These are phyloP conservation scores for Leucosporidium scottii DNA, from an alignment of 768 basidiomycete species.

Conservation along the genomic window DNA sequence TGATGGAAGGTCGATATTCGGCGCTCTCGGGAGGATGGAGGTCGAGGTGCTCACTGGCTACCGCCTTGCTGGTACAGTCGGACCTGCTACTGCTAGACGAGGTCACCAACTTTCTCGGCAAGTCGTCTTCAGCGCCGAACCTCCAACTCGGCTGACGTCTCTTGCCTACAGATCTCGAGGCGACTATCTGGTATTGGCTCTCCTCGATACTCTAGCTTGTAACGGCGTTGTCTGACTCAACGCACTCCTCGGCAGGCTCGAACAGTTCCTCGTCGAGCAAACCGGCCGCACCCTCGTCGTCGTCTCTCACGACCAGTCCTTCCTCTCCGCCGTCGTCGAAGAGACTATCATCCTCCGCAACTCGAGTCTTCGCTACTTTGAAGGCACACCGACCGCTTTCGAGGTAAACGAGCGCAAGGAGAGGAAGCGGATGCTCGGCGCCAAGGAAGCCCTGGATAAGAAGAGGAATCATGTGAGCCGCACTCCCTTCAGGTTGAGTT, in stretches of 20 bases:
- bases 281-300: conserved; percentile 51
- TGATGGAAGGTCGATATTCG: conserved; percentile 43
- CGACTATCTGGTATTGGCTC: conserved; percentile 27
- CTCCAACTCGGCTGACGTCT: no score
- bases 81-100: conserved; percentile 60
- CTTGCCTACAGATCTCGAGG: conserved; percentile 22
- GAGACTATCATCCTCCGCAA: conserved; percentile 58
- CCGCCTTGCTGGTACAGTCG: conserved; percentile 53
- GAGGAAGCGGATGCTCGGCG: conserved; percentile 43
- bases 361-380: conserved; percentile 52
- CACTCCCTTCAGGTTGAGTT: not conserved
- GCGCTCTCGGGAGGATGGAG: conserved; percentile 62
- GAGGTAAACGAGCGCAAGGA: conserved; percentile 47
- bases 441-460: conserved; percentile 46
- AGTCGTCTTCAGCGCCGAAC: no score
- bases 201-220: not conserved
- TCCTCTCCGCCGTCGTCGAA: conserved; percentile 55
- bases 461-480: conserved; percentile 45
- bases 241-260: conserved; percentile 42
- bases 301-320: conserved; percentile 61
- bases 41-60: conserved; percentile 56
- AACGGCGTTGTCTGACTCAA: conserved; percentile 44
- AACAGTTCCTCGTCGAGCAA: conserved; percentile 37
- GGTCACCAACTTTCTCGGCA: conserved; percentile 46
- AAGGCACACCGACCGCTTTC: conserved; percentile 44